These are phyloP conservation scores for Boletus speciosus DNA, from an alignment of 768 basidiomycete species.

Conservation along the genomic window DNA sequence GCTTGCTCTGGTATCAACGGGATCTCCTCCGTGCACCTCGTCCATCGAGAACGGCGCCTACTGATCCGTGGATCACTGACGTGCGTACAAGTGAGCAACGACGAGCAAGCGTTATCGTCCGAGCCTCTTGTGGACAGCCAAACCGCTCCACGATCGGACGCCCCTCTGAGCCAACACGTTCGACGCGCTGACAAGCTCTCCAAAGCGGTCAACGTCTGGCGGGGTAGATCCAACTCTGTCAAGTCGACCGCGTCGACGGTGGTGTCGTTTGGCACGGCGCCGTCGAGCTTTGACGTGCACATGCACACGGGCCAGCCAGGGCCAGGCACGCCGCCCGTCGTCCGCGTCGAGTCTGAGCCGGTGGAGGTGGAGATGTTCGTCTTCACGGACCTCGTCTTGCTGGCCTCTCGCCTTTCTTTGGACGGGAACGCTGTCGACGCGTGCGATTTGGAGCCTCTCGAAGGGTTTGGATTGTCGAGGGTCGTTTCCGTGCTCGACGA, in stretches of 20 bases:
- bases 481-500: constrained; percentile 46
- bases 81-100: constrained; percentile 40
- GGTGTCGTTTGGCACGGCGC: constrained; percentile 28
- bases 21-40: constrained; percentile 50
- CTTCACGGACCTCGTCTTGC: constrained; percentile 69
- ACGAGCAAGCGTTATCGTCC: constrained; percentile 9
- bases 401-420: constrained; percentile 36
- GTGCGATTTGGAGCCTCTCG: constrained; percentile 42
- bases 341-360: constrained; percentile 25
- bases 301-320: constrained; percentile 1
- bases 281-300: constrained; percentile 28
- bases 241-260: constrained; percentile 26
- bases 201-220: constrained; percentile 46
- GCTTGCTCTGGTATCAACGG: constrained; percentile 59
- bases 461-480: constrained; percentile 44
- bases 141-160: background rate
- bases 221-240: constrained; percentile 42
- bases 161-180: background rate
- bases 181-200: constrained; percentile 28
- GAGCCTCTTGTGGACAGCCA: background rate
- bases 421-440: constrained; percentile 18
- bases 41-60: constrained; percentile 70
- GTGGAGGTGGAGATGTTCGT: constrained; percentile 43
- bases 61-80: constrained; percentile 61
- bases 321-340: constrained; percentile 16